These are phyloP conservation scores for Endoconidiophora polonica DNA, from an alignment of 2,329 filamentous ascomycete genomes.

Conservation along the genomic window DNA sequence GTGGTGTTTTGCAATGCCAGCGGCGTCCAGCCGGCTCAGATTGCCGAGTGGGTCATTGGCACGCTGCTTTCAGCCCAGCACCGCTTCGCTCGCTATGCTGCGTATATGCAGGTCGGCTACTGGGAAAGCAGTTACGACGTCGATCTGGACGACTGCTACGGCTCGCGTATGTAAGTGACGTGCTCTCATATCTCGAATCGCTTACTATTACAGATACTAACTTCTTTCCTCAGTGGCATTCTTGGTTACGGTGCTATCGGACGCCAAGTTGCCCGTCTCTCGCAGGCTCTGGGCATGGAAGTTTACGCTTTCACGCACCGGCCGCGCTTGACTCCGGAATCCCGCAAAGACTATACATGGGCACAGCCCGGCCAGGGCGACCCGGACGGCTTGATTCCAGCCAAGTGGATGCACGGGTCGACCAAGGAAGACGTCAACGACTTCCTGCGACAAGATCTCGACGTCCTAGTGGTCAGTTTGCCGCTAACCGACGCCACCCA, in stretches of 20 bases:
- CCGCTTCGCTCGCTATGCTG: slow-evolving; percentile 28
- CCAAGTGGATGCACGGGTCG: slow-evolving; percentile 33
- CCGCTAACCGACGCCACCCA: slow-evolving; percentile 33
- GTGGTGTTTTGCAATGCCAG: slow-evolving; percentile 37
- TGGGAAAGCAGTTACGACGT: slow-evolving; percentile 25
- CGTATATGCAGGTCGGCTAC: slow-evolving; percentile 25
- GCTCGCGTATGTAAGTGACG: slow-evolving; percentile 31
- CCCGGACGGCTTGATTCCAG: slow-evolving; percentile 30
- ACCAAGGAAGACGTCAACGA: slow-evolving; percentile 28
- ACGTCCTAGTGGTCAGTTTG: slow-evolving; percentile 34
- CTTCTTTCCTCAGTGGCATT: slow-evolving; percentile 25
- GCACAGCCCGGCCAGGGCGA: slow-evolving; percentile 50
- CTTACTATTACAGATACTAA: not conserved
- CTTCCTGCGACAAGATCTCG: slow-evolving; percentile 34
- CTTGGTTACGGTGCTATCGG: slow-evolving; percentile 39
- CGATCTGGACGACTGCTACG: slow-evolving; percentile 26
- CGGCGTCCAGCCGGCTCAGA: slow-evolving; percentile 41
- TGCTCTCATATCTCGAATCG: not conserved
- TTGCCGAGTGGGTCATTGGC: slow-evolving; percentile 38
- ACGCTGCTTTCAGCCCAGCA: slow-evolving; percentile 35
- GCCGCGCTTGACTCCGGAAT: slow-evolving; percentile 48
- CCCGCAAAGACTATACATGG: slow-evolving; percentile 46
- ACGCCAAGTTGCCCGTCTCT: slow-evolving; percentile 37
- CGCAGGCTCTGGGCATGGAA: slow-evolving; percentile 49
- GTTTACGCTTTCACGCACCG: slow-evolving; percentile 61